Evolutionary conservation across 495 filamentous ascomycete genomes (phyloP).

Genomic region (Aspergillus hancockii): DNA sequence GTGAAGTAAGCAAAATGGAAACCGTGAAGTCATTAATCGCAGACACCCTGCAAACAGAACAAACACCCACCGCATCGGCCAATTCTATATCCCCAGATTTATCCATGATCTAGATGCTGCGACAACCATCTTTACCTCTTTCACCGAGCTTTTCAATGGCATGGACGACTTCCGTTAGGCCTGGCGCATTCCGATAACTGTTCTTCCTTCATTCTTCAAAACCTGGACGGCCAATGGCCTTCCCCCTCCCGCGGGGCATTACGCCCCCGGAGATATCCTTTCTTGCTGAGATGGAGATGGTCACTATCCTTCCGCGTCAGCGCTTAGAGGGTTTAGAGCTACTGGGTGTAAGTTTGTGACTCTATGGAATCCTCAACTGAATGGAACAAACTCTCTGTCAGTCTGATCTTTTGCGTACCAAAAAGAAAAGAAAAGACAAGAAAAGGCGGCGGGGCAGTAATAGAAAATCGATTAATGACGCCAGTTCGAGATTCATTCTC

Average conservation of each 20-base stretch:
- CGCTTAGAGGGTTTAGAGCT: constrained; percentile 81
- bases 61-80: constrained; percentile 21
- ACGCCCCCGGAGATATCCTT: constrained; percentile 91
- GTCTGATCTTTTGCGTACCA: not conserved
- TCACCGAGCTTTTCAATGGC: not conserved
- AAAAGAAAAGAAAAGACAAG: not conserved
- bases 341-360: constrained; percentile 67
- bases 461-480: not conserved
- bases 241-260: constrained; percentile 78
- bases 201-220: not conserved
- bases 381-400: not conserved
- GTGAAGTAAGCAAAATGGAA: not conserved
- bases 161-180: not conserved
- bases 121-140: not conserved
- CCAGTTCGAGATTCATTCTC: not conserved
- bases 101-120: constrained; percentile 1
- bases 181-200: not conserved
- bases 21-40: not conserved
- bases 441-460: not conserved
- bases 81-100: constrained; percentile 3
- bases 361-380: not conserved
- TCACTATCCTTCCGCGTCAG: constrained; percentile 90
- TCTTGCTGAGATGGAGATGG: constrained; percentile 93
- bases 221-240: constrained; percentile 62
- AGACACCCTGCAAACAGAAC: constrained; percentile 32